phyloP scores from a whole-genome alignment of 2,329 filamentous ascomycete species.

The Sporothrix pseudoabietina region DNA sequence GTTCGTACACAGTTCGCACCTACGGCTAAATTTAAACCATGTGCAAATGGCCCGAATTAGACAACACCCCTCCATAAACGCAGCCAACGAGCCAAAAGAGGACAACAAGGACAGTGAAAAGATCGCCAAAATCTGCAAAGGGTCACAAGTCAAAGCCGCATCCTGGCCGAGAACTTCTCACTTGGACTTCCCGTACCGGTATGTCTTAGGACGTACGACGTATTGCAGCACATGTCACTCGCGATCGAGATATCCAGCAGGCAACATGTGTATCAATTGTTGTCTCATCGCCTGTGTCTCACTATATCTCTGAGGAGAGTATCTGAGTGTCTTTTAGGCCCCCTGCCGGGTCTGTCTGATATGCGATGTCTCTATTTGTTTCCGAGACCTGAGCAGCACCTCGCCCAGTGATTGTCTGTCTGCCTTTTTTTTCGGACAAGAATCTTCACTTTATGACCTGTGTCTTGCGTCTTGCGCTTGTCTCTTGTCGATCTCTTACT shows the following conservation, averaged over 20 bases:
- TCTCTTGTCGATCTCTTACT: constrained; percentile 20
- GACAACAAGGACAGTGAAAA: not conserved
- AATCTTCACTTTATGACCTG: not conserved
- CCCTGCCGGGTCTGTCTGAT: constrained; percentile 14
- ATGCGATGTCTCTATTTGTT: constrained; percentile 18
- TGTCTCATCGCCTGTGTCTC: not conserved
- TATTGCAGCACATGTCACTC: not conserved
- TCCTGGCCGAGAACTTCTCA: no score
- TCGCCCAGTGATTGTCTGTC: not conserved
- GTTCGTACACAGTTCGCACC: no score
- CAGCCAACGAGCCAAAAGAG: not conserved
- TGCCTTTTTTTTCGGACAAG: not conserved
- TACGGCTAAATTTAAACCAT: not conserved
- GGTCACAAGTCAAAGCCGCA: not conserved
- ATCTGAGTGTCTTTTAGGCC: not conserved
- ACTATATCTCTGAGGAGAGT: not conserved
- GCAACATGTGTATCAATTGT: not conserved
- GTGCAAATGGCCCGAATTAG: not conserved
- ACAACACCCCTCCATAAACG: not conserved
- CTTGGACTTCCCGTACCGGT: not conserved
- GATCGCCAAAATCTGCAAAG: not conserved
- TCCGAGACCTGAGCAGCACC: not conserved
- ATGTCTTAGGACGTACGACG: not conserved
- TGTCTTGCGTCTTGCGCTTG: constrained; percentile 3
- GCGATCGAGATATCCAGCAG: no score